A percentile compares a stretch with the other conserved stretches of the same genome.
Evolutionary conservation across 2,329 filamentous ascomycete genomes (phyloP).

Genomic region (Neurospora crassa): DNA sequence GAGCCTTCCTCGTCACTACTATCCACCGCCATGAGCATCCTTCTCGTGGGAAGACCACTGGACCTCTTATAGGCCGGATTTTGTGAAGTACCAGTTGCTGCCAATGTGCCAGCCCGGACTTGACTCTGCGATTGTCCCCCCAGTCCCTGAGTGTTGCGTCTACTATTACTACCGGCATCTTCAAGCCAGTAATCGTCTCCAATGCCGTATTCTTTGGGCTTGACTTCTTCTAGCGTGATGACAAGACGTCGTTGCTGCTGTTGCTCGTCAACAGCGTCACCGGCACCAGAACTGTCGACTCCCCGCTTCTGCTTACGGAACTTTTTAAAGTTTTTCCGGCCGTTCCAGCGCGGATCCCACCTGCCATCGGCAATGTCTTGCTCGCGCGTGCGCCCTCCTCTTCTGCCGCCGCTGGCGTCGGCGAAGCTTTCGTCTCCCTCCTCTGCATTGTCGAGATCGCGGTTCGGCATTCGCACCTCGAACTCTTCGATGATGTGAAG

Average conservation of each 20-base stretch:
- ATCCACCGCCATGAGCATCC: conserved; percentile 22
- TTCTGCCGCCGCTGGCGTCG: not conserved
- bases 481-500: conserved; percentile 72
- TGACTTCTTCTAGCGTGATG: conserved; percentile 61
- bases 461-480: conserved; percentile 38
- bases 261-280: not conserved
- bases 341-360: conserved; percentile 89
- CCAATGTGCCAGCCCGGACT: not conserved
- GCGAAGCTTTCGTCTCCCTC: not conserved
- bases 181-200: conserved; percentile 71
- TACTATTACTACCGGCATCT: conserved; percentile 26
- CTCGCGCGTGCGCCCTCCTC: conserved; percentile 29
- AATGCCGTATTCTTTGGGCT: conserved; percentile 61
- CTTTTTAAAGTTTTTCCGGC: conserved; percentile 89
- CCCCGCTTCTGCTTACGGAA: conserved; percentile 57
- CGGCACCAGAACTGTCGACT: not conserved
- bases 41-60: conserved; percentile 3
- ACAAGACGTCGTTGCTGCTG: conserved; percentile 34
- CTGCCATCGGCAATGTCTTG: conserved; percentile 44
- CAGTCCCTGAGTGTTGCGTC: conserved; percentile 19
- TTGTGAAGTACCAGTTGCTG: not conserved
- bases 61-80: not conserved
- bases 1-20: conserved; percentile 25
- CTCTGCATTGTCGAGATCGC: conserved; percentile 4
- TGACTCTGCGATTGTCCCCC: conserved; percentile 11